Evolutionary conservation across 2,329 filamentous ascomycete genomes (phyloP).

Genomic region (Lizonia empirigonia): DNA sequence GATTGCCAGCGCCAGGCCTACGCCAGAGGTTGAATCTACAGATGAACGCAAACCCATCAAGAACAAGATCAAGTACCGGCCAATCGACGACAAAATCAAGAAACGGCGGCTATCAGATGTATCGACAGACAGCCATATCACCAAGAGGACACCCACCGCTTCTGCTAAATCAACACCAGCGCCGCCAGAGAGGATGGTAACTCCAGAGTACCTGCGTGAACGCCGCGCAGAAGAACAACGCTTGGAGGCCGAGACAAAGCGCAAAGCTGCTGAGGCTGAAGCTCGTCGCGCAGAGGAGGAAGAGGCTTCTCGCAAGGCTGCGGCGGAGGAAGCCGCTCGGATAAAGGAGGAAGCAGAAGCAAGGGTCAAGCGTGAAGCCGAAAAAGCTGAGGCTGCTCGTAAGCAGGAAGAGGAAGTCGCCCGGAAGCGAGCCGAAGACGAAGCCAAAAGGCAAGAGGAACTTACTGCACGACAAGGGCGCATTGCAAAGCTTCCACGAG

Average conservation of each 20-base stretch:
- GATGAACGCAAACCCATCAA: slow-evolving; percentile 43
- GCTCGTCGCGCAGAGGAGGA: slow-evolving; percentile 36
- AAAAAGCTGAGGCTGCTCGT: slow-evolving; percentile 42
- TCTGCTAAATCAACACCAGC: slow-evolving; percentile 46
- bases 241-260: slow-evolving; percentile 35
- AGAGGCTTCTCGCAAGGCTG: slow-evolving; percentile 36
- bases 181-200: slow-evolving; percentile 42
- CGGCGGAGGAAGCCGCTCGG: slow-evolving; percentile 36
- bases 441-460: slow-evolving; percentile 36
- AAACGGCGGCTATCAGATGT: slow-evolving; percentile 41
- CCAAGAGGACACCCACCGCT: slow-evolving; percentile 41
- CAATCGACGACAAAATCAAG: slow-evolving; percentile 41
- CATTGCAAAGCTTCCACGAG: slow-evolving; percentile 44
- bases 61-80: slow-evolving; percentile 41
- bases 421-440: slow-evolving; percentile 37
- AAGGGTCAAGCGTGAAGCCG: slow-evolving; percentile 35
- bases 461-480: slow-evolving; percentile 42
- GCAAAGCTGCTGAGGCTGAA: slow-evolving; percentile 34
- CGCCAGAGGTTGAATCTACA: slow-evolving; percentile 43
- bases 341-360: slow-evolving; percentile 40
- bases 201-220: slow-evolving; percentile 42
- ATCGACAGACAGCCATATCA: slow-evolving; percentile 36
- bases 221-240: slow-evolving; percentile 44
- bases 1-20: slow-evolving; percentile 36
- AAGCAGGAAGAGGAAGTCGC: slow-evolving; percentile 41